phyloP scores from a whole-genome alignment of 129 eudicot species.

The Helichrysum umbraculigerum region DNA sequence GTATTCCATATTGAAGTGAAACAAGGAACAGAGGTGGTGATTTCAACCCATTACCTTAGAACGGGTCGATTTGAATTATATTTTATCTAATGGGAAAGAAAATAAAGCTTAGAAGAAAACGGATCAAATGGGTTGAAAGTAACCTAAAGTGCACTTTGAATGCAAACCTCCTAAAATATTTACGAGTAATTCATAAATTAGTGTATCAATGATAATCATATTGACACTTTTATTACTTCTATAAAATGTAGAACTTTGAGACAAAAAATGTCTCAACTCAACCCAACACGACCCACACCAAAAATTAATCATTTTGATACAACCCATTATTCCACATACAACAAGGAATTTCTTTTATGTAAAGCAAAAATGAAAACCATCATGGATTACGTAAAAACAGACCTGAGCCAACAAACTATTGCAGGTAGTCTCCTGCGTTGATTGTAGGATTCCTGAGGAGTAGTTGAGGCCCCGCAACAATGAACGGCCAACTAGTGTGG shows the following conservation, averaged over 20 bases:
- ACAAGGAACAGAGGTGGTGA: background rate
- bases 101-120: background rate
- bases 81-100: background rate
- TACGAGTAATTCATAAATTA: background rate
- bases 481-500: conserved; percentile 34
- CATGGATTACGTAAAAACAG: background rate
- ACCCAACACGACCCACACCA: background rate
- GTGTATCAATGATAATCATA: background rate
- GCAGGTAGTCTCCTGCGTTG: conserved; percentile 27
- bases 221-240: background rate
- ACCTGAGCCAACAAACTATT: conserved; percentile 32
- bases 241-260: too few species aligned
- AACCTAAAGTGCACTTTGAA: background rate
- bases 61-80: background rate
- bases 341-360: background rate
- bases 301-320: too few species aligned
- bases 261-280: background rate
- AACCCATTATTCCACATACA: background rate
- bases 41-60: background rate
- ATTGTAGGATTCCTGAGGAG: conserved; percentile 27
- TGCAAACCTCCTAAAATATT: background rate
- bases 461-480: conserved; percentile 35
- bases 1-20: background rate
- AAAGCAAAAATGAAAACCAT: background rate
- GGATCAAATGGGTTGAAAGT: background rate